These are phyloP conservation scores for Mariannaea sp. DNA, from an alignment of 2,329 filamentous ascomycete species.

Conservation along the genomic window DNA sequence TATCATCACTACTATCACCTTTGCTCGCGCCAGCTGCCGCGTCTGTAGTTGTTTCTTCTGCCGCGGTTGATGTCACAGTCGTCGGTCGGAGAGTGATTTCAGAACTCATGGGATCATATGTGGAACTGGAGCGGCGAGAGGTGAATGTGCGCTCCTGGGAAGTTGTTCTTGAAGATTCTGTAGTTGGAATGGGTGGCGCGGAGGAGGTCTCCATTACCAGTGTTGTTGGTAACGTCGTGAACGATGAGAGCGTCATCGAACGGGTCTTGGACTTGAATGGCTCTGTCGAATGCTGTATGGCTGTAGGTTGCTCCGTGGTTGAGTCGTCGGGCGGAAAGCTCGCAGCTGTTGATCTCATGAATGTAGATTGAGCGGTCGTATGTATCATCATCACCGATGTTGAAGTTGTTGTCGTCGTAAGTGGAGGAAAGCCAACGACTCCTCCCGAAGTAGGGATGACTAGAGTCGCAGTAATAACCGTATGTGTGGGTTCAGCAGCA, in stretches of 20 bases:
- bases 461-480: conserved; percentile 62
- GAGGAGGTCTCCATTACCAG: conserved; percentile 37
- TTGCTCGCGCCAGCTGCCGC: conserved; percentile 20
- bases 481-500: conserved; percentile 62
- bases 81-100: conserved; percentile 8
- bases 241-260: conserved; percentile 16
- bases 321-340: not conserved
- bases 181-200: conserved; percentile 24
- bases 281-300: too few relatives aligned
- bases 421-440: conserved; percentile 38
- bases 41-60: conserved; percentile 25
- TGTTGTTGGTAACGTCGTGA: conserved; percentile 35
- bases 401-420: conserved; percentile 21
- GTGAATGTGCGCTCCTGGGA: not conserved
- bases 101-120: not conserved
- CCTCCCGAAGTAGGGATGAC: conserved; percentile 42
- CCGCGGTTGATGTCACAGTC: conserved; percentile 17
- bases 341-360: not conserved
- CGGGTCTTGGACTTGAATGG: not conserved
- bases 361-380: conserved; percentile 5
- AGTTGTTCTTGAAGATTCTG: conserved; percentile 5
- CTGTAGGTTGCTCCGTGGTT: not conserved
- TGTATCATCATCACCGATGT: too few relatives aligned
- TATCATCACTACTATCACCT: conserved; percentile 20
- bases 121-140: not conserved